Base-by-base conservation (phyloP, 1,284 basidiomycete species). In the Somion occarium region DNA sequence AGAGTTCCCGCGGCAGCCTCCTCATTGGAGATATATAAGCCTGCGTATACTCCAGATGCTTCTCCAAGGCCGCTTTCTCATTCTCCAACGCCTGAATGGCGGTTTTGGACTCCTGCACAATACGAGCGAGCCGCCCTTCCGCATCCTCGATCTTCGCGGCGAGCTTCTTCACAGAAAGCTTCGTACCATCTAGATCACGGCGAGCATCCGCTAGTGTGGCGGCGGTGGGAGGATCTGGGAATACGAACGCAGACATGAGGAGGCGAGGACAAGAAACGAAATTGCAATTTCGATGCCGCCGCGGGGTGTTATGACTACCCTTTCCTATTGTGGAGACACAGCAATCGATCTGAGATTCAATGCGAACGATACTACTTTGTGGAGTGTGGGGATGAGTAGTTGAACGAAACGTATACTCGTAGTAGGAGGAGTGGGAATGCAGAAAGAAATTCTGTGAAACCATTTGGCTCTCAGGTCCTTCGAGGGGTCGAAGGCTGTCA, bases 1-100 rank as follows among this genome's bases (percentile, higher is more conserved):
- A 71, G 18, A 89, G 66, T 57, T 88, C 86, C 30, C 75, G 69
- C 2, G 86, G 86, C 18, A 88, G 69, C 39, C 82, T 69, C 30
- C 82, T 73, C 54, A 88, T 82, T 39, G 85, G 85, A 3, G 85
- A 78, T 48, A 88, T 71, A 59, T 86, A 88, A 2, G 82, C 82
- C 60, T 73, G 65, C 1, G 73, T 70, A 30, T 69, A 68, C n/a
- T 68, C 64, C 39, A 80, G 70, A 37, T 70, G 71, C 25, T 75
- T 68, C 60, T 83, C 73, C 24, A 85, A 58, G 2, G 55, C 57
- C 11, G 61, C 62, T 46, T 73, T 75, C 60, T 85, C 78, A 30
- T 60, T 56, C 57, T 76, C 68, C 59, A 88, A 65, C 39, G 78
- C 74, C 45, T 69, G 67, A 57, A 88, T 85, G 24, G 72, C 66